phyloP scores from a whole-genome alignment of 345 rosid genomes.

The Gossypium ekmanianum region DNA sequence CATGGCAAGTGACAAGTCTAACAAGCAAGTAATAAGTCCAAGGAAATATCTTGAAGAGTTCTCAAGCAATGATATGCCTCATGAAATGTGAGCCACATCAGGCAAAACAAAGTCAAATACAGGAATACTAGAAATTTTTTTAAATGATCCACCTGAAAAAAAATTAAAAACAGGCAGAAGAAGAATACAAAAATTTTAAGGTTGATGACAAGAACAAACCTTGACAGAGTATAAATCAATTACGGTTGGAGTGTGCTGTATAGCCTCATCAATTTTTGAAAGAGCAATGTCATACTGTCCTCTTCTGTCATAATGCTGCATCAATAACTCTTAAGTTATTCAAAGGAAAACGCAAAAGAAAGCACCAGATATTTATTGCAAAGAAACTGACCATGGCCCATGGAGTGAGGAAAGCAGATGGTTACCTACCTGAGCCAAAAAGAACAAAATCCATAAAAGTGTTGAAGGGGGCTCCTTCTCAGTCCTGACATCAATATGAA shows the following conservation, averaged over 20 bases:
- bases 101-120: not conserved
- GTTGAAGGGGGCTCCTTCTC: slow-evolving; percentile 95
- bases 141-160: not conserved
- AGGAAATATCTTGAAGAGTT: not conserved
- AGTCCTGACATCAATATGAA: slow-evolving; percentile 47
- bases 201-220: slow-evolving; percentile 40
- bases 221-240: slow-evolving; percentile 92
- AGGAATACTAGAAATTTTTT: not conserved
- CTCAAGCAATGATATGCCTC: not conserved
- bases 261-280: slow-evolving; percentile 85
- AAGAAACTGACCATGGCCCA: not conserved
- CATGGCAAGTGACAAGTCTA: no score
- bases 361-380: slow-evolving; percentile 2
- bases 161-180: not conserved
- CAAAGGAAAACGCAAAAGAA: slow-evolving; percentile 10
- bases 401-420: not conserved
- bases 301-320: slow-evolving; percentile 97
- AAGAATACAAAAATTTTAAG: not conserved
- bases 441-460: slow-evolving; percentile 86
- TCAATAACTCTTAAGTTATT: slow-evolving; percentile 12
- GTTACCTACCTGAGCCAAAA: slow-evolving; percentile 82
- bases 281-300: slow-evolving; percentile 77
- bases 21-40: not conserved
- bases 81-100: not conserved
- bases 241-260: slow-evolving; percentile 93